A percentile compares a stretch with the other conserved stretches of the same genome.
phyloP scores from a whole-genome alignment of 495 filamentous ascomycete species.

The Pyrenula aspistea region DNA sequence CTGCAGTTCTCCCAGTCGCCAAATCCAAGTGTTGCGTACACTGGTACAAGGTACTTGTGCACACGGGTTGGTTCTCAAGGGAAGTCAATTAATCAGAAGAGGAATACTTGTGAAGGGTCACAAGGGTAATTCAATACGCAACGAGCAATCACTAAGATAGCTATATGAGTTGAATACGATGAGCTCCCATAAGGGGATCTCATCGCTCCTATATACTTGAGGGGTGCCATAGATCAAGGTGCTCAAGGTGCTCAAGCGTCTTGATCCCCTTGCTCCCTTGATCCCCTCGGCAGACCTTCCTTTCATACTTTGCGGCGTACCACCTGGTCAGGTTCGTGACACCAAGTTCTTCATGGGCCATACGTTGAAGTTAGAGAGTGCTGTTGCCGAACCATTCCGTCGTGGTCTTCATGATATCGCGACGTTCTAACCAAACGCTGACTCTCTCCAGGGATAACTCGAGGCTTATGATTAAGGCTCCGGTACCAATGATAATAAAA shows the following conservation, averaged over 20 bases:
- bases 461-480: background rate
- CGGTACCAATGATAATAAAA: slow-evolving; percentile 3
- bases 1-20: no score
- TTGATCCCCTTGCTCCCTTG: background rate
- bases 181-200: background rate
- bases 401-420: background rate
- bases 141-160: background rate
- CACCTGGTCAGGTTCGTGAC: slow-evolving; percentile 1
- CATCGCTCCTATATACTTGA: background rate
- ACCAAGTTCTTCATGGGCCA: slow-evolving; percentile 4
- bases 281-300: no score
- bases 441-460: no score
- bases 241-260: background rate
- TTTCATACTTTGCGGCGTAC: no score
- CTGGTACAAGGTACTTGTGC: no score
- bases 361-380: slow-evolving; percentile 6
- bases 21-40: no score
- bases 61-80: background rate
- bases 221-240: background rate
- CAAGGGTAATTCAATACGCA: background rate
- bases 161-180: background rate
- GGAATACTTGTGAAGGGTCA: background rate
- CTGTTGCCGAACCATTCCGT: slow-evolving; percentile 5
- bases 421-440: no score
- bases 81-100: background rate